Evolutionary conservation across 1,284 basidiomycete genomes (phyloP).

Genomic region (Tilletia caries): DNA sequence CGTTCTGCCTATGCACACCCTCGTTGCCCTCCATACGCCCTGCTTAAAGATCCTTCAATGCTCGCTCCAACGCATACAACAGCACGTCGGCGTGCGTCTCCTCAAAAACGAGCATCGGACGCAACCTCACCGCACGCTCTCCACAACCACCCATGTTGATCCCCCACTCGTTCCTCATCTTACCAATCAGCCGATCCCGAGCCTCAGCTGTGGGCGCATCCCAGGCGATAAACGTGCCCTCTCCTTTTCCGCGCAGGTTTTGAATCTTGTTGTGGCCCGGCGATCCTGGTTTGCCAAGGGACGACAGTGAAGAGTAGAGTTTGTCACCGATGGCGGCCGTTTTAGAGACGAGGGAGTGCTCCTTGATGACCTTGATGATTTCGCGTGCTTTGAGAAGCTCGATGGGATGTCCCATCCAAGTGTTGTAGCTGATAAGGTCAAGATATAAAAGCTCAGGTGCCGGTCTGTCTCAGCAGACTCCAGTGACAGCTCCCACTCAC

Average conservation of each 20-base stretch:
- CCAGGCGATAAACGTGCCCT: slow-evolving; percentile 60
- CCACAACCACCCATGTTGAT: slow-evolving; percentile 57
- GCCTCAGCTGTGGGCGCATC: slow-evolving; percentile 54
- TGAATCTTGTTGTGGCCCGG: slow-evolving; percentile 39
- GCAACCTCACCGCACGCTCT: slow-evolving; percentile 56
- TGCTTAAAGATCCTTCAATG: slow-evolving; percentile 37
- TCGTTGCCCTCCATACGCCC: not conserved
- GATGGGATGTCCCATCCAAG: slow-evolving; percentile 58
- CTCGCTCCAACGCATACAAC: slow-evolving; percentile 49
- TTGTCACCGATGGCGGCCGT: slow-evolving; percentile 54
- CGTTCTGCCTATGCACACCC: no score
- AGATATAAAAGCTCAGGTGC: no score
- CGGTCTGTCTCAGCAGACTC: no score
- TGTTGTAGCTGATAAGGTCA: slow-evolving; percentile 50
- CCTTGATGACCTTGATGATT: slow-evolving; percentile 58
- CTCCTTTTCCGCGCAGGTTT: slow-evolving; percentile 57
- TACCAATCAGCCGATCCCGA: slow-evolving; percentile 57
- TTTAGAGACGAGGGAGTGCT: slow-evolving; percentile 54
- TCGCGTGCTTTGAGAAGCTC: slow-evolving; percentile 59
- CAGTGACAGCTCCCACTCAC: slow-evolving; percentile 35
- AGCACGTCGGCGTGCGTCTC: slow-evolving; percentile 57
- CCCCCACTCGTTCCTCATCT: slow-evolving; percentile 55
- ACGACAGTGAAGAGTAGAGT: slow-evolving; percentile 50
- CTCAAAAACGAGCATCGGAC: slow-evolving; percentile 59
- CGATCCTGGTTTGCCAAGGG: slow-evolving; percentile 38